phyloP scores from a whole-genome alignment of 208 protist species.

The Endotrypanum monterogeii region DNA sequence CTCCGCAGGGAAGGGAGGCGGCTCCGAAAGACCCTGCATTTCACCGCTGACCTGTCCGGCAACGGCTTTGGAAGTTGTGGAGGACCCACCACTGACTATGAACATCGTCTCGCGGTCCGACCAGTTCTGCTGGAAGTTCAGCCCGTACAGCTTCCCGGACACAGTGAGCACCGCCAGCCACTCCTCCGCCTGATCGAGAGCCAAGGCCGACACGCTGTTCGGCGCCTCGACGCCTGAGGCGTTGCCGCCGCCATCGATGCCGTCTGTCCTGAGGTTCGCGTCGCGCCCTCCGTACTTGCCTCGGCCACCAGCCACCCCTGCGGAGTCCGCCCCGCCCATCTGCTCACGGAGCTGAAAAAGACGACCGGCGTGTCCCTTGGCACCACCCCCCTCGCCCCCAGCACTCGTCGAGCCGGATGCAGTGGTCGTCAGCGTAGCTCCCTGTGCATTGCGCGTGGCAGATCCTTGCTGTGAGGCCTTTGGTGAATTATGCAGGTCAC shows the following conservation, averaged over 20 bases:
- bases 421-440: slow-evolving; percentile 7
- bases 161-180: slow-evolving; percentile 64
- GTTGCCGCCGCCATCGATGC: background rate
- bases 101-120: slow-evolving; percentile 28
- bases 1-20: background rate
- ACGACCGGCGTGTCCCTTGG: background rate
- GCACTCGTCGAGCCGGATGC: background rate
- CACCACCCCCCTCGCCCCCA: background rate
- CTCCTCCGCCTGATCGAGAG: slow-evolving; percentile 73
- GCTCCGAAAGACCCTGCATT: background rate
- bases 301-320: background rate
- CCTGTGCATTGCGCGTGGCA: background rate
- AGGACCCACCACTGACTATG: background rate
- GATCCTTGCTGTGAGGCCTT: background rate
- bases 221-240: slow-evolving; percentile 8
- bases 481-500: slow-evolving; percentile 7
- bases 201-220: slow-evolving; percentile 43
- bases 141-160: slow-evolving; percentile 63
- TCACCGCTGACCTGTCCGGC: background rate
- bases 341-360: slow-evolving; percentile 16
- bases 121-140: slow-evolving; percentile 61
- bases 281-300: background rate
- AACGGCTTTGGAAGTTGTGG: background rate
- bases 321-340: no score
- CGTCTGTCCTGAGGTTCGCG: background rate